A percentile compares a stretch with the other conserved stretches of the same genome.
phyloP scores from a whole-genome alignment of 169 alveolate species.

The Cyclospora cayetanensis region DNA sequence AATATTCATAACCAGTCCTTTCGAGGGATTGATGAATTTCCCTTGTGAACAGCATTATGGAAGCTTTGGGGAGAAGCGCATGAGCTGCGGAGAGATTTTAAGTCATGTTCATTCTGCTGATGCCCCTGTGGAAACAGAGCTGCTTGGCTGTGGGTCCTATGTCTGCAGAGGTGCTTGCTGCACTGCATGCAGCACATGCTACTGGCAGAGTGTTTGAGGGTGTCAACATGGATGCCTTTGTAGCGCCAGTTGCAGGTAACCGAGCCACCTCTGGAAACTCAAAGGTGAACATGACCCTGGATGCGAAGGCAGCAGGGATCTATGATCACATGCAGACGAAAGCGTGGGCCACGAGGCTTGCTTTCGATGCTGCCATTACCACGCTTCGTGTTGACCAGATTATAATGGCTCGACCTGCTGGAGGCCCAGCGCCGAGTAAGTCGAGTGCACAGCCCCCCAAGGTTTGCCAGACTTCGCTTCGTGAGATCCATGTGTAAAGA shows the following conservation, averaged over 20 bases:
- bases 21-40: neutral
- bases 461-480: no score
- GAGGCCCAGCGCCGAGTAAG: conserved; percentile 95
- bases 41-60: neutral
- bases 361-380: conserved; percentile 97
- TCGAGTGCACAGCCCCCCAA: no score
- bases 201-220: conserved; percentile 81
- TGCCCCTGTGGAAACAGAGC: neutral
- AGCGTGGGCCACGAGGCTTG: conserved; percentile 95
- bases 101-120: neutral
- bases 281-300: conserved; percentile 14
- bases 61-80: neutral
- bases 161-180: conserved; percentile 80
- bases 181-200: conserved; percentile 84
- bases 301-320: conserved; percentile 72
- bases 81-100: neutral
- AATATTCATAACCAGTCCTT: neutral
- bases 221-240: conserved; percentile 77
- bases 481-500: no score
- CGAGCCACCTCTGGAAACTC: neutral
- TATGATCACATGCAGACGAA: conserved; percentile 95
- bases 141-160: neutral
- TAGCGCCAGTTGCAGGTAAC: neutral
- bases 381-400: conserved; percentile 97
- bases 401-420: conserved; percentile 99